Base-by-base conservation (phyloP, 441 rosid genomes). In the Macaranga tanarius region DNA sequence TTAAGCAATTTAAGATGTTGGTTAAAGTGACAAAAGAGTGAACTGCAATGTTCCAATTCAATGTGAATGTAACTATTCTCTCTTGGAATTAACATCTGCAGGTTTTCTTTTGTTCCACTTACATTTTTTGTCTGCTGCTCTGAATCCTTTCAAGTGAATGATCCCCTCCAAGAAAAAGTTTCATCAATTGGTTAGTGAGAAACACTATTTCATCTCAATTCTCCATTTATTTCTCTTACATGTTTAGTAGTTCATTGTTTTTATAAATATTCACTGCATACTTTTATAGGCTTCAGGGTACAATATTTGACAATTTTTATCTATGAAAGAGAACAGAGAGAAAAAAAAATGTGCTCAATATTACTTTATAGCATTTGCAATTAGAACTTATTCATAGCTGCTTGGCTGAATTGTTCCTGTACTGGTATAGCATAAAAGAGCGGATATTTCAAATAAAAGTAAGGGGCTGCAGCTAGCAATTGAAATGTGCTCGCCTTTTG, bases 121-220 rank as follows among this genome's bases (percentile, higher is more conserved):
- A 73, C 79, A 38, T 82, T 89, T 81, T 87, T 79, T 65, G 48
- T 86, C 52, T 80, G 81, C 74, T 75, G 85, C 79, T 72, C 86
- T 22, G 86, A 86, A 66, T 75, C 83, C 57, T 80, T 51, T 60
- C 86, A 71, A 71, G 79, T 70, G 73, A 83, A 81, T 73, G 63
- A 67, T 44, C 64, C 73, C 5, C 74, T 92, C 71, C 74, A 79
- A 75, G 92, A 88, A 20, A 85, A 84, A 78, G 79, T 86, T 79
- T 84, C 87, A 62, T 87, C 90, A 48, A 86, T 92, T 69, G 99
- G 98, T 91, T 79, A 82, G 97, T 86, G 65, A 71, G 72, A 69
- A 44, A 54, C 28, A 12, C 11, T 51, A 63, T 60, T 65, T 67
- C 70, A 28, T 34, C 23, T 52, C 26, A 47, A 31, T 31, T 9